Evolutionary conservation across 2,329 filamentous ascomycete species (phyloP).

Genomic region (Venturia asperata): DNA sequence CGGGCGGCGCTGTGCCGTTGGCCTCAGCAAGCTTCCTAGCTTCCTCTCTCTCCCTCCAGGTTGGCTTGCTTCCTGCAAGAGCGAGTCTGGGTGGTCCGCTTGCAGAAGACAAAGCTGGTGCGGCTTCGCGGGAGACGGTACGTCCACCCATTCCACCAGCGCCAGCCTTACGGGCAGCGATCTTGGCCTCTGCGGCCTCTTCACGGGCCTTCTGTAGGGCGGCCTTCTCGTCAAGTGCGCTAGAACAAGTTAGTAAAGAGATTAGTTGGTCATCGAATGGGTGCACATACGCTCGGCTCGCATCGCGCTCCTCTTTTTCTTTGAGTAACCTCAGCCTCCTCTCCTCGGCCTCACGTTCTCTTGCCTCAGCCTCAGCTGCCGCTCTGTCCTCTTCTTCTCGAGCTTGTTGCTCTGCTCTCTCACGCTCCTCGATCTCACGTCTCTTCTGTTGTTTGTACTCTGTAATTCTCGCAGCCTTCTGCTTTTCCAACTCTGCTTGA

Average conservation of each 20-base stretch:
- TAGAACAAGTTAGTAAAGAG: slow-evolving; percentile 35
- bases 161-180: slow-evolving; percentile 58
- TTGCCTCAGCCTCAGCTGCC: slow-evolving; percentile 78
- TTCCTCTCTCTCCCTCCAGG: slow-evolving; percentile 67
- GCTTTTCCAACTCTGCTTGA: slow-evolving; percentile 85
- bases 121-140: slow-evolving; percentile 33
- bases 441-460: slow-evolving; percentile 74
- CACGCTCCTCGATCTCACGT: slow-evolving; percentile 63
- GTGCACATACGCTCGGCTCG: slow-evolving; percentile 49
- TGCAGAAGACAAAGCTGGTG: slow-evolving; percentile 41
- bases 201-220: slow-evolving; percentile 70
- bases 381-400: slow-evolving; percentile 81
- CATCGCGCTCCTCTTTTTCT: slow-evolving; percentile 55
- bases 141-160: slow-evolving; percentile 24
- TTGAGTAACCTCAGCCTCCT: slow-evolving; percentile 66
- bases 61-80: slow-evolving; percentile 44
- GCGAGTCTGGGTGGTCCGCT: slow-evolving; percentile 54
- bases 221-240: slow-evolving; percentile 56
- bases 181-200: slow-evolving; percentile 76
- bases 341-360: slow-evolving; percentile 70
- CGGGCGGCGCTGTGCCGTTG: slow-evolving; percentile 28
- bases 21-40: slow-evolving; percentile 24
- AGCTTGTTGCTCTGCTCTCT: slow-evolving; percentile 62
- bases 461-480: slow-evolving; percentile 81
- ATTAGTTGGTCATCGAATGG: slow-evolving; percentile 21